These are phyloP conservation scores for Sequoiadendron giganteum DNA, from an alignment of 75 land plant species.

Conservation along the genomic window DNA sequence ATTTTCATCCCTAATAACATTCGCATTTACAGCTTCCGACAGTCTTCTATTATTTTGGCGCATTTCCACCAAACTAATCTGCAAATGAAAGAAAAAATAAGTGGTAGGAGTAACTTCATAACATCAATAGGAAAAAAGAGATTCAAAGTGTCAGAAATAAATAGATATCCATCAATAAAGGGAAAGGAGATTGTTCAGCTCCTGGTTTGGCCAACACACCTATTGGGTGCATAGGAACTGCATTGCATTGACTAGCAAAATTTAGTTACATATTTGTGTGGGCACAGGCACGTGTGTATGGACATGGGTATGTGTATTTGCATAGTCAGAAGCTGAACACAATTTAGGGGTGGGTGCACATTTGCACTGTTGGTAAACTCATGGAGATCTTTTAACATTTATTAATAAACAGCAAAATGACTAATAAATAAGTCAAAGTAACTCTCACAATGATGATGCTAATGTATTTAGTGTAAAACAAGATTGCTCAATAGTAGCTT, in stretches of 20 bases:
- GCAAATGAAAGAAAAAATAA: constrained; percentile 16
- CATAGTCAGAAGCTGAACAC: not conserved
- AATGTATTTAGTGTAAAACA: not conserved
- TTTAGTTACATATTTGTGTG: not conserved
- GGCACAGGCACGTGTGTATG: not conserved
- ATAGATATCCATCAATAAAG: not conserved
- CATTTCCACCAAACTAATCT: constrained; percentile 88
- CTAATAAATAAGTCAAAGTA: not conserved
- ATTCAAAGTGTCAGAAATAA: not conserved
- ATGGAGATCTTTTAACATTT: not conserved
- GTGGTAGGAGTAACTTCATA: not conserved
- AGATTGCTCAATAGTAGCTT: not conserved
- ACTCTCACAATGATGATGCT: not conserved
- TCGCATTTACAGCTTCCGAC: constrained; percentile 43
- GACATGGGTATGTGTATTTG: not conserved
- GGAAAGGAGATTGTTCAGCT: not conserved
- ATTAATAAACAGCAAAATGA: not conserved
- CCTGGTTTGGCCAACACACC: not conserved
- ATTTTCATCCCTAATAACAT: constrained; percentile 78
- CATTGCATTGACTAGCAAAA: not conserved
- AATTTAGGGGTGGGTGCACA: too few relatives aligned
- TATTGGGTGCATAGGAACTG: not conserved
- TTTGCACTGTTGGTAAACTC: too few relatives aligned
- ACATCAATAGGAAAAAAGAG: not conserved
- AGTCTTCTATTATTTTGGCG: constrained; percentile 60